phyloP scores from a whole-genome alignment of 345 rosid species.

The Nephelium lappaceum region DNA sequence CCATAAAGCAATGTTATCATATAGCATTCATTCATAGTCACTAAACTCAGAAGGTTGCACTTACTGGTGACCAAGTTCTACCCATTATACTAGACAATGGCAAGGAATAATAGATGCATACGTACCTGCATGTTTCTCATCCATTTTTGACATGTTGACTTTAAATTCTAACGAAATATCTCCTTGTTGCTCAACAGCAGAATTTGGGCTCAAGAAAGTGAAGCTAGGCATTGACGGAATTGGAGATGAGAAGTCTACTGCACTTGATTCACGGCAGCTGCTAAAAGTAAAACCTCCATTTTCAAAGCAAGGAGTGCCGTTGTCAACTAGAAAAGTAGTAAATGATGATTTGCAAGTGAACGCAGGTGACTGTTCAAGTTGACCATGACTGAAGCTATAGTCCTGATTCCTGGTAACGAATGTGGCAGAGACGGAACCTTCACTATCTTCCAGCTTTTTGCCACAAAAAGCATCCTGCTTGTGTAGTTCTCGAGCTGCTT shows the following conservation, averaged over 20 bases:
- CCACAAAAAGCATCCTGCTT: conserved; percentile 33
- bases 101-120: not conserved
- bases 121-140: conserved; percentile 45
- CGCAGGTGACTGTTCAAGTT: conserved; percentile 36
- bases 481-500: conserved; percentile 37
- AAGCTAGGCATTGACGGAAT: conserved; percentile 72
- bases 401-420: conserved; percentile 48
- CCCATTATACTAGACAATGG: not conserved
- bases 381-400: conserved; percentile 54
- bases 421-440: conserved; percentile 45
- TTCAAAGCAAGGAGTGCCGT: conserved; percentile 28
- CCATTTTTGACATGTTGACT: conserved; percentile 22
- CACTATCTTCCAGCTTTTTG: conserved; percentile 42
- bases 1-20: not conserved
- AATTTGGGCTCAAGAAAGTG: conserved; percentile 54
- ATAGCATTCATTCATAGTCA: not conserved
- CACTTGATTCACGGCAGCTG: conserved; percentile 41
- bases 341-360: conserved; percentile 54
- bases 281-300: conserved; percentile 60
- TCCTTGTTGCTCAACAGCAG: conserved; percentile 33
- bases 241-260: conserved; percentile 39
- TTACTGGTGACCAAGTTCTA: not conserved
- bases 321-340: conserved; percentile 49
- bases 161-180: conserved; percentile 11
- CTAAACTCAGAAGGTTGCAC: no score